These are phyloP conservation scores for Chloranthus sessilifolius DNA, from an alignment of 164 flowering plant species.

Conservation along the genomic window DNA sequence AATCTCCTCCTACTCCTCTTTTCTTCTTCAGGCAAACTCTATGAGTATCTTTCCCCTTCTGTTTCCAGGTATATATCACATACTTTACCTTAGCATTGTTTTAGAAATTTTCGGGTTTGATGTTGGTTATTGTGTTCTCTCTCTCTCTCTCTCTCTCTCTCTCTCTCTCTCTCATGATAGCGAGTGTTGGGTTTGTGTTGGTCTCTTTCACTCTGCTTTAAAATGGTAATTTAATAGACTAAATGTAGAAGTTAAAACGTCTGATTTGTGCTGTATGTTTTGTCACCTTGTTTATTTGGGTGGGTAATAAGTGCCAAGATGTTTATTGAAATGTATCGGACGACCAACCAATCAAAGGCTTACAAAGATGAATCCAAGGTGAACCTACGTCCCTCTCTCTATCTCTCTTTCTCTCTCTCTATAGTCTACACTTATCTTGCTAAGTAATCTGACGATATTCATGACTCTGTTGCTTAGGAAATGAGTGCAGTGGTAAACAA, in stretches of 20 bases:
- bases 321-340: slow-evolving; percentile 9
- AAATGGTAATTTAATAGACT: not conserved
- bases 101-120: too few species aligned
- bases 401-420: not conserved
- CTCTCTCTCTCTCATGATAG: not conserved
- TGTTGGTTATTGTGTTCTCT: not conserved
- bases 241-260: not conserved
- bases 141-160: not conserved
- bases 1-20: slow-evolving; percentile 35
- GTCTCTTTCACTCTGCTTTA: not conserved
- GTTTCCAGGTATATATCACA: not conserved
- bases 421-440: not conserved
- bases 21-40: slow-evolving; percentile 39
- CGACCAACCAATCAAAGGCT: not conserved
- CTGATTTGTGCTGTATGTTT: too few species aligned
- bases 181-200: not conserved
- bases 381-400: not conserved
- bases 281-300: too few species aligned
- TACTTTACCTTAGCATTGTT: not conserved
- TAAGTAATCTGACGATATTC: not conserved
- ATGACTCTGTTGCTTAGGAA: not conserved
- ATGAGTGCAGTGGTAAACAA: not conserved
- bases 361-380: slow-evolving; percentile 1
- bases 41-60: slow-evolving; percentile 24
- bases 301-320: not conserved